Base-by-base conservation (phyloP, 352 stramenopile genomes). In the Globisporangium nodosum region DNA sequence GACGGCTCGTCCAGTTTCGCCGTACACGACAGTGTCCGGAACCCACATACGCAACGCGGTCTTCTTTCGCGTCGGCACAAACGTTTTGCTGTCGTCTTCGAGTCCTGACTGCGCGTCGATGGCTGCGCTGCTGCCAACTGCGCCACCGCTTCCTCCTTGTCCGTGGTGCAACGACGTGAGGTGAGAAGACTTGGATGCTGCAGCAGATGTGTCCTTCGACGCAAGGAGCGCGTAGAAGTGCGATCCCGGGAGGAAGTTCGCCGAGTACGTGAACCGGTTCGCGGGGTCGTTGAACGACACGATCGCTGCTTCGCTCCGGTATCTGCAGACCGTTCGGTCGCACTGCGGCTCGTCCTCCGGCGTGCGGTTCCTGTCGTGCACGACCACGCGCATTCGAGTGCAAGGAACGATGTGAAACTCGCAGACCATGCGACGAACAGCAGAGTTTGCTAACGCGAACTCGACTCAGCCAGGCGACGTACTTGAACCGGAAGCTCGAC, bases 191-290 rank as follows among this genome's bases (percentile, higher is more conserved):
- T 58, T 63, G 8, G 42, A 27, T n/a, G 8, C 3, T 2, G 35
- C 15, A 4, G 48, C 16, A 33, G 30, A 27, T 5, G 20, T 15
- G 12, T 82, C 78, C 70, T 83, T 87, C 8, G 62, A 57, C 0
- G 79, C 82, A n/a, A 92, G 65, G 46, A 92, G 87, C 0, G 82
- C 85, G 56, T 87, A 92, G 49, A 92, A 92, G 52, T 92, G 79
- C 20, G 85, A 70, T 16, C 81, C 82, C n/a, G 79, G 82, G 69
- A 92, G 84, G 52, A 92, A 86, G 58, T 75, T 87, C 21, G 57
- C 56, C 18, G 79, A 58, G 60, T 92, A 92, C 13, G 61, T 61
- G 40, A 92, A 89, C 5, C 60, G 52, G 5, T 67, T 79, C 15
- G 66, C 49, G 5, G 65, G 53, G 16, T 92, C 81, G 2, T 62